These are phyloP conservation scores for Fusarium secorum DNA, from an alignment of 2,329 filamentous ascomycete species.

Conservation along the genomic window DNA sequence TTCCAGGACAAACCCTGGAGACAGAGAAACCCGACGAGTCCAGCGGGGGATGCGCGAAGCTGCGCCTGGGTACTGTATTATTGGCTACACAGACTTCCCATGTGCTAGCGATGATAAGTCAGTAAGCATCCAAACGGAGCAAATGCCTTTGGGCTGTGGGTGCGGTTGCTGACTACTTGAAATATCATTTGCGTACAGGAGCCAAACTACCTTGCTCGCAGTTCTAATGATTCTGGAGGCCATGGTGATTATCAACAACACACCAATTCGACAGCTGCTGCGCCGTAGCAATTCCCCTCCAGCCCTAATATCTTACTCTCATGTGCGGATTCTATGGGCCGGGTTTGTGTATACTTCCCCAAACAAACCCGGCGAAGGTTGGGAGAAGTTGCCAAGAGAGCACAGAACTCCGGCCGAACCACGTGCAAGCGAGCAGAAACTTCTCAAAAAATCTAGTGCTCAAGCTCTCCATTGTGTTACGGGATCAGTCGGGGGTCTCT, in stretches of 20 bases:
- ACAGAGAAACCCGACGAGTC: neutral
- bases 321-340: neutral
- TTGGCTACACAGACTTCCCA: constrained; percentile 8
- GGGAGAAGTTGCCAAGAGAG: neutral
- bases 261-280: neutral
- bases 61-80: neutral
- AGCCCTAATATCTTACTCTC: neutral
- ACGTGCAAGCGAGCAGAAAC: constrained; percentile 3
- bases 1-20: neutral
- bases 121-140: neutral
- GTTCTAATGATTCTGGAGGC: neutral
- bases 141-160: neutral
- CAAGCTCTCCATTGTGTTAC: neutral
- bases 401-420: neutral
- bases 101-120: constrained; percentile 9
- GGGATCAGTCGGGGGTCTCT: constrained; percentile 2
- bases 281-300: neutral
- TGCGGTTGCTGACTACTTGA: constrained; percentile 6
- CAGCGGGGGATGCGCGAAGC: constrained; percentile 5
- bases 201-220: neutral
- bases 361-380: neutral
- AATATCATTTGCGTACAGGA: neutral
- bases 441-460: neutral
- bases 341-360: neutral
- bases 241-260: neutral